Evolutionary conservation across 23 red algal genomes (phyloP), one percentile per base, ranked within the genome.

Genomic region (Gracilariopsis chorda): DNA sequence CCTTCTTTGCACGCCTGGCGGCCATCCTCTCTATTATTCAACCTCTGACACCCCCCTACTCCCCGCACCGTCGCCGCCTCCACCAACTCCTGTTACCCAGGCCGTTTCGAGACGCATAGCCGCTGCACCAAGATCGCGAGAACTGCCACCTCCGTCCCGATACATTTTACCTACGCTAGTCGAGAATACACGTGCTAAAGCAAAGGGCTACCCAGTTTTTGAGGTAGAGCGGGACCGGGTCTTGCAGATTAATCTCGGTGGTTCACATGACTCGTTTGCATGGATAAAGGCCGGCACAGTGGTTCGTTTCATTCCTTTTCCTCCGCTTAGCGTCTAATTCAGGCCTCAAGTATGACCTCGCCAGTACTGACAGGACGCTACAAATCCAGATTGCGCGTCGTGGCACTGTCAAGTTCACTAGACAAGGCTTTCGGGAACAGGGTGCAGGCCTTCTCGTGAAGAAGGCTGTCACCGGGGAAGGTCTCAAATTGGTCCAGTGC

Each of bases 211-310:
- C 27, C 47, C 47, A 36, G 36, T 80, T 16, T 80, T 80, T 29
- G 76, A 80, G 24, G 23, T 80, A 36, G 76, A 80, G 76, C 76
- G 76, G 46, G 76, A 80, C 7, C 51, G 56, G 48, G 32, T 80
- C 24, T 29, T 80, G 33, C 51, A 58, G 48, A 80, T 80, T 36
- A 80, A 56, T 24, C 41, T 80, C 39, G 40, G 40, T 48, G 35
- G 13, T 20, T 21, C 28, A 20, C 8, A 8, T 1, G 55, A 56
- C 1, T 20, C 3, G 3, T 35, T 20, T 2, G 76, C 32, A 29
- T 80, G 76, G 76, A 57, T 80, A 4, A 19, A 29, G 0, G 1
- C 16, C 33, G 76, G 76, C 14, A 45, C n/a, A 35, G 56, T 80
- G 76, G 48, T 65, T 11, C 16, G 60, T 65, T 19, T 60, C 19